Evolutionary conservation across 1,284 basidiomycete genomes (phyloP).

Genomic region (Cryptococcus neoformans): DNA sequence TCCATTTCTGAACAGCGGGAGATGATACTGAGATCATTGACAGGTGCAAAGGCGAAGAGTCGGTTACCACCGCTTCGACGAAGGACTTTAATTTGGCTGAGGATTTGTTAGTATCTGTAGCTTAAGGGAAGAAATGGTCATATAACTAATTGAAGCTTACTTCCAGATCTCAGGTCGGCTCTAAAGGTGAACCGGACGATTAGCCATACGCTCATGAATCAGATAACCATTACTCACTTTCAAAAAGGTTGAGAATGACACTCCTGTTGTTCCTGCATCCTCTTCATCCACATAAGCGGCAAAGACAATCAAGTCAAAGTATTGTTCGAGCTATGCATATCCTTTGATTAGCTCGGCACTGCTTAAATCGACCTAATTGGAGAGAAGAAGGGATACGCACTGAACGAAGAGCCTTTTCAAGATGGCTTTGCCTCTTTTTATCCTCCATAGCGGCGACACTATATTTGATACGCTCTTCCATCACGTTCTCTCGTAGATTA

Average conservation of each 20-base stretch:
- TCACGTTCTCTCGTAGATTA: constrained; percentile 84
- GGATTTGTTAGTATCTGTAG: too few relatives aligned
- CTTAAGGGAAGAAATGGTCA: constrained; percentile 3
- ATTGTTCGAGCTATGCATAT: constrained; percentile 53
- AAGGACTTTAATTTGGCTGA: constrained; percentile 70
- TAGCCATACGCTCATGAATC: constrained; percentile 2
- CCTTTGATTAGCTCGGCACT: not conserved
- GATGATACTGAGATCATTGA: constrained; percentile 69
- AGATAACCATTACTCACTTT: not conserved
- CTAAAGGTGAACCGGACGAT: constrained; percentile 42
- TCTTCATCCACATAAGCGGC: constrained; percentile 80
- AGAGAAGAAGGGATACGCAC: constrained; percentile 12
- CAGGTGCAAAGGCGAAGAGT: constrained; percentile 81
- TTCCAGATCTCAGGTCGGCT: constrained; percentile 90
- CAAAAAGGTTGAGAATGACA: constrained; percentile 83
- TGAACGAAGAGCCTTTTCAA: constrained; percentile 51
- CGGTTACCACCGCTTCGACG: constrained; percentile 71
- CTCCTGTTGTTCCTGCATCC: constrained; percentile 60
- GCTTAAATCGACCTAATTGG: not conserved
- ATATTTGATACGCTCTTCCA: constrained; percentile 77
- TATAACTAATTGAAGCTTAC: constrained; percentile 52
- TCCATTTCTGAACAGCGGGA: constrained; percentile 41
- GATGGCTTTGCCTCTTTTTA: constrained; percentile 48
- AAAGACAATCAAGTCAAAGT: constrained; percentile 93
- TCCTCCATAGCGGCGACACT: constrained; percentile 75